These are phyloP conservation scores for Coemansia biformis DNA, from an alignment of 192 early-diverging fungal genomes.

Conservation along the genomic window DNA sequence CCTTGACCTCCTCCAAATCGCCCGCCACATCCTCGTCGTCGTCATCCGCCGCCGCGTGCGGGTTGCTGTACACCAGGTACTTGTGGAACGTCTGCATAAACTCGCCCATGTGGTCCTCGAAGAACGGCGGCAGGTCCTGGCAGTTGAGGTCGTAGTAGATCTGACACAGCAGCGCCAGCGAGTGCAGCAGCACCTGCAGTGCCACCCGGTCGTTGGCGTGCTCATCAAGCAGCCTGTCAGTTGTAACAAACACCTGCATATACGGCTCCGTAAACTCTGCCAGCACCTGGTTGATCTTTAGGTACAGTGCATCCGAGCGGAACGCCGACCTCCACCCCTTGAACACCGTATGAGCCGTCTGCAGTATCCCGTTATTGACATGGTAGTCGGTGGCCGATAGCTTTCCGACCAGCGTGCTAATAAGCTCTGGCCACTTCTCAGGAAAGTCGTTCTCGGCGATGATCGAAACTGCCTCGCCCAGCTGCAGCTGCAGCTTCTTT, in stretches of 20 bases:
- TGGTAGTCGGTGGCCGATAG: conserved; percentile 72
- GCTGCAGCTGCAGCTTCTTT: conserved; percentile 73
- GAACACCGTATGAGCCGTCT: conserved; percentile 94
- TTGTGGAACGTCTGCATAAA: conserved; percentile 85
- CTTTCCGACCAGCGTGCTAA: conserved; percentile 71
- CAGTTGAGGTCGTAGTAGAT: conserved; percentile 94
- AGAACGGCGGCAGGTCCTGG: conserved; percentile 96
- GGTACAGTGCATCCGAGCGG: conserved; percentile 71
- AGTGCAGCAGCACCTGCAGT: conserved; percentile 67
- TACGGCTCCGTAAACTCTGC: conserved; percentile 78
- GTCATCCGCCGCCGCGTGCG: conserved; percentile 57
- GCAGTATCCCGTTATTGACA: conserved; percentile 86
- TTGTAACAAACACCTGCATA: conserved; percentile 75
- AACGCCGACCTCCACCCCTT: conserved; percentile 85
- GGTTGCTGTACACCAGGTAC: conserved; percentile 79
- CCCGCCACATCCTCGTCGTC: conserved; percentile 82
- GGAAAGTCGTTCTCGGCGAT: conserved; percentile 95
- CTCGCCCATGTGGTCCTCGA: conserved; percentile 81
- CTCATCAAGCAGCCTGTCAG: conserved; percentile 70
- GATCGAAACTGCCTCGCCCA: conserved; percentile 88
- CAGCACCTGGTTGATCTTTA: conserved; percentile 89
- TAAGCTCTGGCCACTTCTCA: conserved; percentile 74
- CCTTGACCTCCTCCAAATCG: conserved; percentile 79
- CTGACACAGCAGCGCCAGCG: conserved; percentile 72
- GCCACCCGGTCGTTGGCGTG: conserved; percentile 59